Evolutionary conservation across 345 rosid species (phyloP).

Genomic region (Linum tenue): DNA sequence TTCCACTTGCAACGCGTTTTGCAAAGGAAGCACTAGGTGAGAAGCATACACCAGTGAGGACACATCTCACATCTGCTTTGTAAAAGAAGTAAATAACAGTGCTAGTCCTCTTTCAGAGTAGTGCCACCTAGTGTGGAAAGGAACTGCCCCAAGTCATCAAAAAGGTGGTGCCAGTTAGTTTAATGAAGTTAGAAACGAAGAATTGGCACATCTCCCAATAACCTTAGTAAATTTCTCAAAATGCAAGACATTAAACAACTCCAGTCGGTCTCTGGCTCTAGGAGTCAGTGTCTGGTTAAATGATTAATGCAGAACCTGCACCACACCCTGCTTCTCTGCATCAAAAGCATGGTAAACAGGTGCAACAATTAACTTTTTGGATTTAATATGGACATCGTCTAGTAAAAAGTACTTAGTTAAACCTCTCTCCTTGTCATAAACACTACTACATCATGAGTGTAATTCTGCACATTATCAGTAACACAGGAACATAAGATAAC

Average conservation of each 20-base stretch:
- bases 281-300: slow-evolving; percentile 44
- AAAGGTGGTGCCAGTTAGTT: slow-evolving; percentile 14
- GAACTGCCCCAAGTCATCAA: slow-evolving; percentile 31
- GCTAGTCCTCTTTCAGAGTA: slow-evolving; percentile 28
- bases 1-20: not conserved
- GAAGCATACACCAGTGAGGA: too few relatives aligned
- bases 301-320: slow-evolving; percentile 57
- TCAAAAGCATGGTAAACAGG: slow-evolving; percentile 49
- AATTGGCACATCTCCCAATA: not conserved
- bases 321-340: slow-evolving; percentile 55
- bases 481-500: not conserved
- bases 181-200: not conserved
- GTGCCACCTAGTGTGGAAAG: slow-evolving; percentile 30
- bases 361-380: slow-evolving; percentile 32
- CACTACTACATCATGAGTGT: not conserved
- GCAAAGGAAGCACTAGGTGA: too few relatives aligned
- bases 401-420: slow-evolving; percentile 10
- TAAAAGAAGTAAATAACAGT: slow-evolving; percentile 3
- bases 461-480: not conserved
- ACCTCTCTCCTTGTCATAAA: not conserved
- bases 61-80: too few relatives aligned
- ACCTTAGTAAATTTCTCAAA: slow-evolving; percentile 40
- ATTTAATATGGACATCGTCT: slow-evolving; percentile 15
- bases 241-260: slow-evolving; percentile 39
- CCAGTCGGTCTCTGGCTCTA: slow-evolving; percentile 38